Base-by-base conservation (phyloP, 208 protist species). In the Leishmania tarentolae region DNA sequence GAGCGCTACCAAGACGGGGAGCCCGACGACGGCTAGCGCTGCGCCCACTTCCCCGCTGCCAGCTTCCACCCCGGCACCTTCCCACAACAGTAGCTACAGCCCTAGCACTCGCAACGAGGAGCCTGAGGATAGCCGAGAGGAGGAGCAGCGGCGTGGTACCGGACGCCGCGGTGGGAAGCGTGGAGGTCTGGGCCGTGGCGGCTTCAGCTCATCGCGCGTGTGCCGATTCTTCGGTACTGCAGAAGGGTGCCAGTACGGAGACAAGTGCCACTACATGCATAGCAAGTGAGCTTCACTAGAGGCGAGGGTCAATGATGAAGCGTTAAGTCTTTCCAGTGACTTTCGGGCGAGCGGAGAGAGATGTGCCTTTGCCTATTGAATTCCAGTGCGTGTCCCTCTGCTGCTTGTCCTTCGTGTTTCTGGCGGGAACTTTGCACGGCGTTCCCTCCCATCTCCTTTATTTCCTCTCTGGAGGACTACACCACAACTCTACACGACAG, bases 181-280 rank as follows among this genome's bases (percentile, higher is more conserved):
- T 65, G 77, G 85, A 8, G 75, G 75, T 1, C 37, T 83, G 6
- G 63, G 75, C 37, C 69, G 82, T 13, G 81, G 87, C 42, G 46
- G n/a, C 47, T 72, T 44, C 47, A 78, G 56, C 31, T 66, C 84
- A 21, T 59, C 66, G 13, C 83, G 82, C 19, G 68, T 86, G 31
- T 91, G 88, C 79, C 68, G 77, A 63, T 87, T 79, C 79, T 86
- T 84, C 83, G 74, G 61, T 47, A 88, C 80, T 28, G 74, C 82
- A 31, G 88, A 86, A 13, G 88, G 88, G 31, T 91, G 88, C 69
- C 83, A 85, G 81, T 89, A 80, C 80, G 88, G 88, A 6, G 82
- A 82, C 61, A 85, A 86, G 75, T 91, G 88, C 76, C 86, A 83
- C 72, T 88, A 83, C 63, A 13, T 79, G 17, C 88, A 91, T 76